phyloP scores from a whole-genome alignment of 176 grass and related monocot genomes.

The Aegilops longissima region DNA sequence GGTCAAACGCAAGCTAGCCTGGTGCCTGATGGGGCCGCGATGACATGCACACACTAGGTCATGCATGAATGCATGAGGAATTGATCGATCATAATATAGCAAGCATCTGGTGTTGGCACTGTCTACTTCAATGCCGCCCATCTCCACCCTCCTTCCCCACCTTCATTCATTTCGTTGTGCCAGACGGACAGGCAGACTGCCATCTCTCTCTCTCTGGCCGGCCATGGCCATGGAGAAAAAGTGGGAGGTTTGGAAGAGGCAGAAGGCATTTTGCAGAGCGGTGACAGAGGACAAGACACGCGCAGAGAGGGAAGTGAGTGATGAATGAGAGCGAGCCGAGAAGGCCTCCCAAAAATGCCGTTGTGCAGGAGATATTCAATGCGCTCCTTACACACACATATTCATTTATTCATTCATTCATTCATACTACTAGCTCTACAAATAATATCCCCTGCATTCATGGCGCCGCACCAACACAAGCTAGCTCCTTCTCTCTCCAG shows the following conservation, averaged over 20 bases:
- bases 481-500: not conserved
- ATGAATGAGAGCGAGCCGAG: not conserved
- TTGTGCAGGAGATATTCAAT: conserved; percentile 32
- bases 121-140: conserved; percentile 17
- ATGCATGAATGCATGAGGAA: not conserved
- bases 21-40: not conserved
- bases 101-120: not conserved
- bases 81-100: not conserved
- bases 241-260: conserved; percentile 31
- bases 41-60: not conserved
- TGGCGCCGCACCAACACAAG: conserved; percentile 5
- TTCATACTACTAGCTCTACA: too few species aligned
- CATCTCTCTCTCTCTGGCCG: not conserved
- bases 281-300: conserved; percentile 39
- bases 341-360: conserved; percentile 34
- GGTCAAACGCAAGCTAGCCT: not conserved
- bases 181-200: not conserved
- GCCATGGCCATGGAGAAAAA: not conserved
- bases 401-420: not conserved
- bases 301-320: not conserved
- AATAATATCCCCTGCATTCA: conserved; percentile 1
- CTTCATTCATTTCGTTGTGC: conserved; percentile 15
- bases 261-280: conserved; percentile 51
- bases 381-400: not conserved
- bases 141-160: not conserved